Evolutionary conservation across 108 stramenopile species (phyloP), one percentile per base, ranked within the genome.

Genomic region (Skeletonema costatum): DNA sequence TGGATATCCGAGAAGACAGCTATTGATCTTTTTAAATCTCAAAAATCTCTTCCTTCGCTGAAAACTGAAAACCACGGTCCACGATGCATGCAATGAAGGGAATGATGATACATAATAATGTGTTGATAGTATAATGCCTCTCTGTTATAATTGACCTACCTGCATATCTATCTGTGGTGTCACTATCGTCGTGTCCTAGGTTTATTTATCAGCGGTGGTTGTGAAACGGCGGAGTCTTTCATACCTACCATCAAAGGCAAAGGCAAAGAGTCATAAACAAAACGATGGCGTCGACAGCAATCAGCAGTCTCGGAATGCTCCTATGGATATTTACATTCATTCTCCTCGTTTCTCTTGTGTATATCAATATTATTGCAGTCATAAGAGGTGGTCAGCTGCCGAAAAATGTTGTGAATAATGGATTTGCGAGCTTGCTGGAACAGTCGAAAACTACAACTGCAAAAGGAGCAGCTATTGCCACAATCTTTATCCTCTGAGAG

Each of bases 321-420:
- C 50, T 51, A 19, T 51, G n/a, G n/a, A 51, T 17, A 51, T 17
- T 5, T 51, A 19, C 17, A 51, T 19, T 51, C 50, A 51, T 51
- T 17, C 29, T 75, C 2, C 32, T 75, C 21, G 25, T 21, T 3
- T 19, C 58, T 16, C 29, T 75, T 32, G 21, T 75, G 2, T 75
- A 66, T 50, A 59, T 66, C 36, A 75, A 75, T 36, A 38, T 75
- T 17, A 59, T 60, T 66, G 74, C 74, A 14, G 21, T 75, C 21
- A 35, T 36, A 36, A 8, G 44, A 13, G 74, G 66, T 10, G 39
- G 9, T 32, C 19, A 5, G 50, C 3, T 51, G 6, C 31, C 33
- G 13, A 25, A 31, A 42, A 56, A 60, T 39, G 39, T 35, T n/a
- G 38, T 46, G 6, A 31, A 50, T 35, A 66, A 33, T 60, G 66